Percentiles rank a stretch among this genome's conserved stretches.
phyloP scores from a whole-genome alignment of 148 eudicot genomes.

The Fallopia convolvulus region DNA sequence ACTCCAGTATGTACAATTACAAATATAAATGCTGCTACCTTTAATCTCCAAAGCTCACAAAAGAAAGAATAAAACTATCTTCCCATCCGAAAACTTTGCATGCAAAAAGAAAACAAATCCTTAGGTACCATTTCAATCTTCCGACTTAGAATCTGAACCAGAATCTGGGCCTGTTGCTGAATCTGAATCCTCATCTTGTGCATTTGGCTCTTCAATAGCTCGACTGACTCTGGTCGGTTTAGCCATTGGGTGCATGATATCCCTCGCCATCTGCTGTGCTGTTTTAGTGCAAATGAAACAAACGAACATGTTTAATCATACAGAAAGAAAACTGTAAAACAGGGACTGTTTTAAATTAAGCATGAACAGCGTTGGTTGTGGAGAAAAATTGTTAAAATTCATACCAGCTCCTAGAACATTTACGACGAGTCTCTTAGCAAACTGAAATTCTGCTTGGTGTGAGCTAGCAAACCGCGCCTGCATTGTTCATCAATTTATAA shows the following conservation, averaged over 20 bases:
- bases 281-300: constrained; percentile 13
- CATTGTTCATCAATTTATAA: not conserved
- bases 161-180: not conserved
- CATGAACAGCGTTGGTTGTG: not conserved
- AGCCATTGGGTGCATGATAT: constrained; percentile 29
- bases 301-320: not conserved
- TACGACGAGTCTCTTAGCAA: constrained; percentile 35
- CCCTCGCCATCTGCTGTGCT: constrained; percentile 32
- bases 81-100: not conserved
- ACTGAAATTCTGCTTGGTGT: constrained; percentile 60
- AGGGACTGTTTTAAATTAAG: not conserved
- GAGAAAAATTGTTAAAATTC: not conserved
- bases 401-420: constrained; percentile 52
- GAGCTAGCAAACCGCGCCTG: constrained; percentile 62
- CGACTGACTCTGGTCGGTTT: constrained; percentile 14
- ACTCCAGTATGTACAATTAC: not conserved
- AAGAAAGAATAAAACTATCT: not conserved
- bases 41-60: not conserved
- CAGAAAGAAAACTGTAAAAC: not conserved
- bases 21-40: not conserved
- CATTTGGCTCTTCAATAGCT: constrained; percentile 38
- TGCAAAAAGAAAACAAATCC: not conserved
- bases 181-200: constrained; percentile 23
- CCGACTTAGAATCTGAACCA: not conserved
- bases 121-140: not conserved